Conservation (phyloP, 108 stramenopile genomes). For the Mediolabrus comicus region DNA sequence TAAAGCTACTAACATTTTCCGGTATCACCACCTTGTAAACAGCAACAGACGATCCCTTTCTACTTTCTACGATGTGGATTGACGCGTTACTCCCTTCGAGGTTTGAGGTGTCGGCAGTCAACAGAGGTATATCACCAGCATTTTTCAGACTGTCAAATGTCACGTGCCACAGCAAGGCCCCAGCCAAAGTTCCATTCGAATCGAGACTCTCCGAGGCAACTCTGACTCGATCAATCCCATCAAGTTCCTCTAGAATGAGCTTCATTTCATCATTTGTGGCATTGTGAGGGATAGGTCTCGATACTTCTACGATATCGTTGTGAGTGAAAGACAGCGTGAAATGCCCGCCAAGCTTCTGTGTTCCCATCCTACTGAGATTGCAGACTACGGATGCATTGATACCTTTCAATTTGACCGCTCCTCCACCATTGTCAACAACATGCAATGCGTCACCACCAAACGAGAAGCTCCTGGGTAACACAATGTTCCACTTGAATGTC, state of each 20-base stretch:
- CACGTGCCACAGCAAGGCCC: slow-evolving; percentile 39
- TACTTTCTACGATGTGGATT: slow-evolving; percentile 29
- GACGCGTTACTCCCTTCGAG: slow-evolving; percentile 36
- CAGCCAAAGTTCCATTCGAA: background rate
- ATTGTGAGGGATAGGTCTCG: slow-evolving; percentile 30
- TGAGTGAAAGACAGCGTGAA: slow-evolving; percentile 19
- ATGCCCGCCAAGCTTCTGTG: slow-evolving; percentile 7
- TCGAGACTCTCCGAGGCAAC: slow-evolving; percentile 32
- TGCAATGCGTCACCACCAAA: slow-evolving; percentile 29
- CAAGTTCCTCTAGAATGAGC: slow-evolving; percentile 18
- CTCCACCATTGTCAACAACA: slow-evolving; percentile 28
- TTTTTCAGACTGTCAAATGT: slow-evolving; percentile 46
- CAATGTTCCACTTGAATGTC: slow-evolving; percentile 43
- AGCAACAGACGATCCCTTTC: slow-evolving; percentile 21
- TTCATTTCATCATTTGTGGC: slow-evolving; percentile 37
- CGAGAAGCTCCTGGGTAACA: slow-evolving; percentile 17
- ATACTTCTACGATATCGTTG: slow-evolving; percentile 10
- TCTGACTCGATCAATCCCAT: slow-evolving; percentile 12
- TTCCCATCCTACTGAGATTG: slow-evolving; percentile 11
- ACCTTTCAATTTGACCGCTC: slow-evolving; percentile 19
- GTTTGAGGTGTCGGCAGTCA: slow-evolving; percentile 24
- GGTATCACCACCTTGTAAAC: slow-evolving; percentile 21
- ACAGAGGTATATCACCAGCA: slow-evolving; percentile 43
- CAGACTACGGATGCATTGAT: slow-evolving; percentile 23
- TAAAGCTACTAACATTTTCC: background rate